Percentiles rank a stretch among this genome's conserved stretches.
These are phyloP conservation scores for Nitzschia putrida DNA, from an alignment of 108 stramenopile genomes.

Conservation along the genomic window DNA sequence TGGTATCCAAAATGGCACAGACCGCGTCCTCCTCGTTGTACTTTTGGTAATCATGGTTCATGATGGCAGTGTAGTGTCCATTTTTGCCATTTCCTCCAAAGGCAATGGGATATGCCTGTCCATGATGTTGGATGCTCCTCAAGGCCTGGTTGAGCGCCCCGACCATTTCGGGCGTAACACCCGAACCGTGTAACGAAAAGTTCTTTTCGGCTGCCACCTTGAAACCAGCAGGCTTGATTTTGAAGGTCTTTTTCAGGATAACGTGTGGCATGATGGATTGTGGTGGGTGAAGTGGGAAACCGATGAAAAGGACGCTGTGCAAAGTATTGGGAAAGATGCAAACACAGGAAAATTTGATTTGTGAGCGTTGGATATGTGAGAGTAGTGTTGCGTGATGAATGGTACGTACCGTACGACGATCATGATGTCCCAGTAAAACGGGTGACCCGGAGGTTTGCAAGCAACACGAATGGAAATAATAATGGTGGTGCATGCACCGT, in stretches of 20 bases:
- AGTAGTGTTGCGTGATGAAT: too few species aligned
- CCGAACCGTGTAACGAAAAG: slow-evolving; percentile 33
- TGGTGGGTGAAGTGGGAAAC: too few species aligned
- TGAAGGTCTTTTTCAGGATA: slow-evolving; percentile 7
- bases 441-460: too few species aligned
- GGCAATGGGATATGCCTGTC: slow-evolving; percentile 18
- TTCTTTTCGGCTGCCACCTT: background rate
- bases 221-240: background rate
- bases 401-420: too few species aligned
- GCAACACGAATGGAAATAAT: too few species aligned
- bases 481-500: too few species aligned
- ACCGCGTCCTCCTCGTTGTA: slow-evolving; percentile 42
- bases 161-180: slow-evolving; percentile 18
- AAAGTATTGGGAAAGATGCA: too few species aligned
- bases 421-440: too few species aligned
- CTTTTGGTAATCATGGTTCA: slow-evolving; percentile 47
- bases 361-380: too few species aligned
- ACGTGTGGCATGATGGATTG: background rate
- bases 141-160: slow-evolving; percentile 22
- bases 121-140: background rate
- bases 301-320: too few species aligned
- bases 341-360: too few species aligned
- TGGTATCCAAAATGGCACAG: too few species aligned
- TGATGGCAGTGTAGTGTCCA: slow-evolving; percentile 13
- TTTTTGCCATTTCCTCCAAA: background rate